Conservation (phyloP, 805 yeast species). For the Sugiyamaella smithiae region DNA sequence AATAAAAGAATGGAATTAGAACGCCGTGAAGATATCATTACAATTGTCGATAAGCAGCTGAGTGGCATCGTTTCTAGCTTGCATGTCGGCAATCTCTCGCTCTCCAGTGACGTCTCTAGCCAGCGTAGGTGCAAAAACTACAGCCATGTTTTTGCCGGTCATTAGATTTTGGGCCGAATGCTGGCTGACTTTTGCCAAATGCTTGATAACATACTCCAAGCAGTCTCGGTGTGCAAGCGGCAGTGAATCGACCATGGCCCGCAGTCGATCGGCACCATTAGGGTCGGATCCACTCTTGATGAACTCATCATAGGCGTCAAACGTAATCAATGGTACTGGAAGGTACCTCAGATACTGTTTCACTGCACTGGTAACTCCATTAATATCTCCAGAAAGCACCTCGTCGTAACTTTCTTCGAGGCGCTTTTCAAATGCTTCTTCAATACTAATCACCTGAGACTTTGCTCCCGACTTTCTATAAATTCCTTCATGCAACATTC, state of each 20-base stretch:
- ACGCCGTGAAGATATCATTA: constrained; percentile 19
- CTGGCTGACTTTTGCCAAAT: constrained; percentile 58
- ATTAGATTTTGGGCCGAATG: constrained; percentile 64
- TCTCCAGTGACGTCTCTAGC: constrained; percentile 77
- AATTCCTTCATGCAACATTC: constrained; percentile 78
- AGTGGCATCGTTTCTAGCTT: constrained; percentile 69
- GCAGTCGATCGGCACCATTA: constrained; percentile 40
- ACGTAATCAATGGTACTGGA: constrained; percentile 82
- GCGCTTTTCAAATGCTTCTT: constrained; percentile 37
- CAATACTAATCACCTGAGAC: constrained; percentile 54
- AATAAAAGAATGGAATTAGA: constrained; percentile 1
- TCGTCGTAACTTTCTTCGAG: constrained; percentile 36
- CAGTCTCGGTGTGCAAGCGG: constrained; percentile 68
- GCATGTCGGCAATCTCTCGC: constrained; percentile 82
- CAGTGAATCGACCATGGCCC: constrained; percentile 46
- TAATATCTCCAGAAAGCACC: constrained; percentile 60
- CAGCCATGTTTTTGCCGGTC: constrained; percentile 78
- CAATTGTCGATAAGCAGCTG: constrained; percentile 54
- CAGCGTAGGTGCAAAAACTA: constrained; percentile 93
- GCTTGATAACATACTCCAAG: constrained; percentile 56
- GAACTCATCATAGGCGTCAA: constrained; percentile 60
- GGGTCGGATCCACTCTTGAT: constrained; percentile 48
- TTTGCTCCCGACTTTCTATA: constrained; percentile 87
- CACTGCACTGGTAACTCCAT: constrained; percentile 81
- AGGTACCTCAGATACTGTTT: constrained; percentile 83